A percentile compares a stretch with the other conserved stretches of the same genome.
These are phyloP conservation scores for Pelargonium fulgidum DNA, from an alignment of 441 rosid species.

Conservation along the genomic window DNA sequence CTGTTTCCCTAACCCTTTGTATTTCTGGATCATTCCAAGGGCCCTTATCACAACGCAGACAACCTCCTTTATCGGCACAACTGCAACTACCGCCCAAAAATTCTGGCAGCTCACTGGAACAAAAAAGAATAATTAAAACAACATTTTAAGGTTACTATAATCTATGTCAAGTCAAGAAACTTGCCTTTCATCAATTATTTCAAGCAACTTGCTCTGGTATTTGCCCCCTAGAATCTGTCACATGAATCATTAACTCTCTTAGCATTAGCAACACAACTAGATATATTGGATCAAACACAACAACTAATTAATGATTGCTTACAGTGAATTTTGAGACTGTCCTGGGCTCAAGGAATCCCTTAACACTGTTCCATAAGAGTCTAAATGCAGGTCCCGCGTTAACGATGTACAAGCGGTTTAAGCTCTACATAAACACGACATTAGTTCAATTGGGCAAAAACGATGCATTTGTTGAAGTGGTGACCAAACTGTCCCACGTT, in stretches of 20 bases:
- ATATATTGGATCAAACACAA: not conserved
- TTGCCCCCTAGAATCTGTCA: conserved; percentile 73
- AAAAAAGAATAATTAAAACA: too few species aligned
- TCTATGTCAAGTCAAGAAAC: not conserved
- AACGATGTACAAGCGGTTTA: conserved; percentile 80
- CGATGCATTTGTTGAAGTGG: too few species aligned
- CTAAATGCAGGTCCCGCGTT: conserved; percentile 86
- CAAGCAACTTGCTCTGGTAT: conserved; percentile 79
- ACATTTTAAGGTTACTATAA: too few species aligned
- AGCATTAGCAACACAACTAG: conserved; percentile 17
- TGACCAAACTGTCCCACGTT: too few species aligned
- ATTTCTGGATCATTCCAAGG: conserved; percentile 84
- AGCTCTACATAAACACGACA: conserved; percentile 28
- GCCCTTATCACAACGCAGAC: conserved; percentile 81
- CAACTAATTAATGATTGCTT: conserved; percentile 2
- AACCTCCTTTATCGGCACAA: conserved; percentile 77
- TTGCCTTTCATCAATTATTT: conserved; percentile 65
- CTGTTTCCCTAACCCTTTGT: conserved; percentile 61
- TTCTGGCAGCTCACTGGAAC: conserved; percentile 82
- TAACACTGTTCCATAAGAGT: conserved; percentile 54
- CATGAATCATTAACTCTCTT: conserved; percentile 16
- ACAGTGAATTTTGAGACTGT: conserved; percentile 58
- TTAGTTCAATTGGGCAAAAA: not conserved
- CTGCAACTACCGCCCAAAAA: conserved; percentile 72
- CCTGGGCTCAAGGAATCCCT: conserved; percentile 53